phyloP scores from a whole-genome alignment of 208 protist species.

The Trypanosoma mega region DNA sequence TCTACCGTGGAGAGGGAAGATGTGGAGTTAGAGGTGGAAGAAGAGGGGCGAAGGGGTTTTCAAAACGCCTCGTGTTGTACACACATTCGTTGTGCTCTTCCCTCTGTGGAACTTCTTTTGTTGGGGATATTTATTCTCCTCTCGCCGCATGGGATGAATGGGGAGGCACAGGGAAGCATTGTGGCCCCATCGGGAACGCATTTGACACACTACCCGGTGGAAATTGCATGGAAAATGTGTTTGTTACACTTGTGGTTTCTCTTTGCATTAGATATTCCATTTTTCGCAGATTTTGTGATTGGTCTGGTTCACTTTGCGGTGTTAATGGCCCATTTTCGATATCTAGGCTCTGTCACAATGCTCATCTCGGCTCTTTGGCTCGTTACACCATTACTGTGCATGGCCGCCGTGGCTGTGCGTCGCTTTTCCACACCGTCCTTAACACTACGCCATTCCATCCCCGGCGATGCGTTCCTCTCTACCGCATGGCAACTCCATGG shows the following conservation, averaged over 20 bases:
- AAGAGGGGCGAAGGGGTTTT: no score
- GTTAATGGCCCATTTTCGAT: constrained; percentile 48
- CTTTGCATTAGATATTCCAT: constrained; percentile 44
- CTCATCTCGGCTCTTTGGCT: constrained; percentile 60
- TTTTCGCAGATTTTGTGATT: constrained; percentile 39
- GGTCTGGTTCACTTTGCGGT: constrained; percentile 64
- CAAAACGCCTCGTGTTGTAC: no score
- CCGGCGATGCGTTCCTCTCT: no score
- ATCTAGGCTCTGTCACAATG: constrained; percentile 35
- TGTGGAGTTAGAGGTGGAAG: no score
- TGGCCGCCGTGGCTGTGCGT: constrained; percentile 13
- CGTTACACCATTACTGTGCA: constrained; percentile 41
- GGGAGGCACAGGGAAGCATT: no score
- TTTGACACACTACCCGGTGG: constrained; percentile 51
- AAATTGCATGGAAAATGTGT: constrained; percentile 59
- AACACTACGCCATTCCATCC: no score
- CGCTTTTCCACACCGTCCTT: not conserved
- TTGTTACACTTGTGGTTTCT: constrained; percentile 74
- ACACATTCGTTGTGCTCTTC: not conserved
- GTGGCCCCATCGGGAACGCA: no score
- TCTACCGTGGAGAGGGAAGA: no score
- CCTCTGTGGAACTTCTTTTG: constrained; percentile 45
- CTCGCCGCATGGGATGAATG: constrained; percentile 17
- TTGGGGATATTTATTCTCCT: constrained; percentile 69
- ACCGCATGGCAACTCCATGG: no score